phyloP scores from a whole-genome alignment of 768 basidiomycete genomes.

The Lactarius pseudohatsudake region DNA sequence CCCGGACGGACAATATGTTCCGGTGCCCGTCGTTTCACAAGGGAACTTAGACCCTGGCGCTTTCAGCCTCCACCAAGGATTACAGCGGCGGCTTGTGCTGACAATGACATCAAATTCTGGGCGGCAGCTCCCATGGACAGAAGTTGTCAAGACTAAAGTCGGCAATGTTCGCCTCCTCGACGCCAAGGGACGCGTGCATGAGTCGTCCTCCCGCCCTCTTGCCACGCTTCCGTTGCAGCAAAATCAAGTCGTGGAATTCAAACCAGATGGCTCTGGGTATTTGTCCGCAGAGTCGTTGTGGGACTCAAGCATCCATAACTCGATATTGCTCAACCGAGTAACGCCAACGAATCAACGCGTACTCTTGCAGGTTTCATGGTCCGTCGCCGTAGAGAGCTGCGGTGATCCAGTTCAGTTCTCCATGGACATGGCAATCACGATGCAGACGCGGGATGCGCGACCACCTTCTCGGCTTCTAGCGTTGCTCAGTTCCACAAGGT shows the following conservation, averaged over 20 bases:
- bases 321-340: conserved; percentile 79
- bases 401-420: conserved; percentile 84
- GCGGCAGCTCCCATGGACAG: conserved; percentile 82
- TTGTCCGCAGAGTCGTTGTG: conserved; percentile 75
- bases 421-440: conserved; percentile 82
- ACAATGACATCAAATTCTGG: conserved; percentile 87
- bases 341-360: conserved; percentile 78
- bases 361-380: conserved; percentile 73
- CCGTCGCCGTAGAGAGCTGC: conserved; percentile 80
- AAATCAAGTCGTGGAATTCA: conserved; percentile 73
- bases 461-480: conserved; percentile 75
- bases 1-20: conserved; percentile 78
- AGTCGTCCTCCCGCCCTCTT: conserved; percentile 68
- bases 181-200: conserved; percentile 76
- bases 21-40: conserved; percentile 79
- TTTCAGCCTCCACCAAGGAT: conserved; percentile 89
- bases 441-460: conserved; percentile 81
- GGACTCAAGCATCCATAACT: conserved; percentile 93
- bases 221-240: conserved; percentile 73
- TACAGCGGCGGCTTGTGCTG: conserved; percentile 81
- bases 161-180: conserved; percentile 87
- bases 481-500: conserved; percentile 75
- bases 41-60: conserved; percentile 77
- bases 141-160: conserved; percentile 70
- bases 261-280: conserved; percentile 76